These are phyloP conservation scores for Mucuna pruriens DNA, from an alignment of 306 rosid genomes.

Conservation along the genomic window DNA sequence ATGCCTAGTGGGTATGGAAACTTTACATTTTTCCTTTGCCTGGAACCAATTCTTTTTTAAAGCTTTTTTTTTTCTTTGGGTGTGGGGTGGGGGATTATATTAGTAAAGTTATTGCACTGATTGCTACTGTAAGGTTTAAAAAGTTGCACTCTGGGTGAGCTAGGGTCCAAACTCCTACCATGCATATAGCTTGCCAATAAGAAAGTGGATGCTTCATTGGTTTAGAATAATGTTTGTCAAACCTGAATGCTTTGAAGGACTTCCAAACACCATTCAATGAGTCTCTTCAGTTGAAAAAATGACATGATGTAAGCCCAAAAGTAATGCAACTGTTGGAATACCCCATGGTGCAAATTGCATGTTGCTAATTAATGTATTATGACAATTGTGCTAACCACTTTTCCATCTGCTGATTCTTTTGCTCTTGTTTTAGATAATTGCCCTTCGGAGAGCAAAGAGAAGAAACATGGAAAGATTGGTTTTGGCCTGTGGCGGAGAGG, in stretches of 20 bases:
- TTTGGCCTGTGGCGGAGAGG: conserved; percentile 99
- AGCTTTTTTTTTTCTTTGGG: too few species aligned
- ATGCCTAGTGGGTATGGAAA: neutral
- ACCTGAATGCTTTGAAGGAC: neutral
- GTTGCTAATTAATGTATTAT: conserved; percentile 2
- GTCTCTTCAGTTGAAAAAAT: neutral
- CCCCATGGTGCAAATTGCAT: neutral
- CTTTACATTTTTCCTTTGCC: neutral
- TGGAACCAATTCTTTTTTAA: neutral
- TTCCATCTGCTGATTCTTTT: conserved; percentile 17
- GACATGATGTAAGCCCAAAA: neutral
- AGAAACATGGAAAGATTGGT: conserved; percentile 99
- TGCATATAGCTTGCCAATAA: neutral
- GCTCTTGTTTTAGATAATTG: conserved; percentile 67
- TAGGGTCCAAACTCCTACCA: neutral
- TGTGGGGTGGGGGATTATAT: neutral
- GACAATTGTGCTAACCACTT: neutral
- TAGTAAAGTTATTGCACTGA: neutral
- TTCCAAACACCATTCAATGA: neutral
- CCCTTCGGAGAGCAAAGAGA: conserved; percentile 97
- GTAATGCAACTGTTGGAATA: neutral
- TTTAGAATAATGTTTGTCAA: neutral
- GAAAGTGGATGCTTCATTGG: neutral
- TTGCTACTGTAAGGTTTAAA: neutral
- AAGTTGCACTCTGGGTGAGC: neutral